Percentiles rank a stretch among this genome's conserved stretches.
phyloP scores from a whole-genome alignment of 108 stramenopile species.

The Craspedostauros australis region DNA sequence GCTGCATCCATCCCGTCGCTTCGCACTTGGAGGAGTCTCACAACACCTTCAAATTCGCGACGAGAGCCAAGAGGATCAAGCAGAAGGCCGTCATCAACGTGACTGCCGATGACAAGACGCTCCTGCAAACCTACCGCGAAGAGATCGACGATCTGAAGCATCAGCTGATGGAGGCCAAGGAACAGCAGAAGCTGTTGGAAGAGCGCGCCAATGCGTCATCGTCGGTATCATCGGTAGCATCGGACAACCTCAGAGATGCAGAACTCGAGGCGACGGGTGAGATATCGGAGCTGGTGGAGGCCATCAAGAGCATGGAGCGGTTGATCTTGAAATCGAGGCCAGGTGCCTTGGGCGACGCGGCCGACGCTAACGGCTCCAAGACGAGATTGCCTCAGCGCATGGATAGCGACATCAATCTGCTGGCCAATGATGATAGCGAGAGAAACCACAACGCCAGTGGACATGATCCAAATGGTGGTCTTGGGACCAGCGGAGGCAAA shows the following conservation, averaged over 20 bases:
- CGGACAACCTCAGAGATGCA: neutral
- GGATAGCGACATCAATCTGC: too few species aligned
- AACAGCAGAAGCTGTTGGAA: slow-evolving; percentile 33
- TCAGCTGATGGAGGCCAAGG: slow-evolving; percentile 60
- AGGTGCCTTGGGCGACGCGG: too few species aligned
- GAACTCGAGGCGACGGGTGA: slow-evolving; percentile 38
- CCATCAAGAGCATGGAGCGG: slow-evolving; percentile 76
- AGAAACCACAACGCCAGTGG: too few species aligned
- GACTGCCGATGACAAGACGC: slow-evolving; percentile 63
- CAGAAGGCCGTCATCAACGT: slow-evolving; percentile 78
- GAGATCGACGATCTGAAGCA: slow-evolving; percentile 81
- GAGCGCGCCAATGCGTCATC: slow-evolving; percentile 20
- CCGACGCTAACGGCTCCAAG: too few species aligned
- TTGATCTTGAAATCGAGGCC: slow-evolving; percentile 59
- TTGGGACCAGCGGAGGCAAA: too few species aligned
- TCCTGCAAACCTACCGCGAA: slow-evolving; percentile 68
- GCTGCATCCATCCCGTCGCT: slow-evolving; percentile 68
- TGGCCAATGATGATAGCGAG: too few species aligned
- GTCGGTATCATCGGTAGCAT: neutral
- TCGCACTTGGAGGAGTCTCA: slow-evolving; percentile 83
- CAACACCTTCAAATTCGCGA: slow-evolving; percentile 91
- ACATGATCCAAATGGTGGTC: too few species aligned
- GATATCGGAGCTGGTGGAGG: slow-evolving; percentile 54
- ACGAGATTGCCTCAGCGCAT: neutral
- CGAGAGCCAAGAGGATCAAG: slow-evolving; percentile 84